Base-by-base conservation (phyloP, 257 asterid genomes). In the Solanum corneliomulleri region DNA sequence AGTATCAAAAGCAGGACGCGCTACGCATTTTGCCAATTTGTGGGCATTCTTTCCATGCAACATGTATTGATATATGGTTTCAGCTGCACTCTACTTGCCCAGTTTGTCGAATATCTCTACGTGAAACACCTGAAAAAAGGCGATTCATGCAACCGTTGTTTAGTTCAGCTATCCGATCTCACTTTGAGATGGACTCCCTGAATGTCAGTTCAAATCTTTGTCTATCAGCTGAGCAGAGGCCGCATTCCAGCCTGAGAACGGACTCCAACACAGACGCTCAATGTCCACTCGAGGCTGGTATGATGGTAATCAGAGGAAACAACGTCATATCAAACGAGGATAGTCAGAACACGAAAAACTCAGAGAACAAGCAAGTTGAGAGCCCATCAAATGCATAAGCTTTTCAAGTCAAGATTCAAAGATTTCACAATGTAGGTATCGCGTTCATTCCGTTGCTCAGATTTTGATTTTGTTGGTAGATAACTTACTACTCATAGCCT, bases 71-170 rank as follows among this genome's bases (percentile, higher is more conserved):
- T 71, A 90, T 92, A 86, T 97, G 99, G 99, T 90, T 97, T 49
- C 95, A 93, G 77, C 94, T 93, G 92, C 94, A 92, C 41, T 91
- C 94, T 21, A 95, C 98, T 0, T 97, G 99, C 82, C 99, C 99
- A 6, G 95, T 97, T 11, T 97, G 99, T 85, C 96, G 98, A 66
- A 78, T 95, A 47, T 94, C 99, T 76, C 94, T 95, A 18, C 94
- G 94, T 1, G 94, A 90, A 42, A 91, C 89, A 47, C 92, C 95
- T 0, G 97, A 91, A 88, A 91, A 90, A 84, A 95, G 89, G 85
- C 91, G 93, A 87, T 90, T 88, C 18, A 91, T 94, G 97, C 96
- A 93, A 69, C 96, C 95, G 0, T 86, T 96, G 92, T 95, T 93
- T 64, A 86, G 98, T 91, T 94, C 97, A 44, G 97, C 97, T 11